Percentiles rank a stretch among this genome's conserved stretches.
These are phyloP conservation scores for Phytophthora multivora DNA, from an alignment of 352 stramenopile genomes.

Conservation along the genomic window DNA sequence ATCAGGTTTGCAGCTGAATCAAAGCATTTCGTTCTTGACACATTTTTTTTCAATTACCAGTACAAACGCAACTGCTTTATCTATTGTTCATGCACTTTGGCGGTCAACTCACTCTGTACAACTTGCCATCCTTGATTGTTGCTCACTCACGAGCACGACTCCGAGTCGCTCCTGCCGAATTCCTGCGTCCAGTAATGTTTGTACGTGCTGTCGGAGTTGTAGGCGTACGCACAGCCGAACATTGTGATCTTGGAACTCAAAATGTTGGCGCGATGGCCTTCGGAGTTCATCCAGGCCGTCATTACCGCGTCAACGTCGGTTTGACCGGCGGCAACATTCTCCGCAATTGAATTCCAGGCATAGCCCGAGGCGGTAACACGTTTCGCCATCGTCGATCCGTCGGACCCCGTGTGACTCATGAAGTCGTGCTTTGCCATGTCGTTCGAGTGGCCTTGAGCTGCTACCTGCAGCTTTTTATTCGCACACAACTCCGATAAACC, in stretches of 20 bases:
- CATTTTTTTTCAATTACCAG: background rate
- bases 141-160: constrained; percentile 15
- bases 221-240: constrained; percentile 49
- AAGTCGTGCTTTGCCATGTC: constrained; percentile 51
- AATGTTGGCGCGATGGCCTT: constrained; percentile 35
- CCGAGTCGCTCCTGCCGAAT: constrained; percentile 38
- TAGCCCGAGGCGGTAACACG: constrained; percentile 46
- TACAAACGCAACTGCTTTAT: background rate
- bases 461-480: constrained; percentile 34
- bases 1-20: background rate
- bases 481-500: constrained; percentile 36
- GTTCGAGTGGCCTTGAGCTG: constrained; percentile 31
- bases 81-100: constrained; percentile 1
- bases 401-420: constrained; percentile 51
- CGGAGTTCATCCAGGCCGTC: constrained; percentile 44
- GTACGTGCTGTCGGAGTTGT: constrained; percentile 44
- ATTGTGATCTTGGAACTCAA: constrained; percentile 30
- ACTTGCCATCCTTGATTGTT: too few relatives aligned
- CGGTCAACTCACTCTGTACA: background rate
- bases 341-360: constrained; percentile 42
- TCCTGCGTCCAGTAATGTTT: constrained; percentile 70
- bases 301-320: constrained; percentile 34
- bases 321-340: constrained; percentile 56
- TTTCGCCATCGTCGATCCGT: constrained; percentile 36
- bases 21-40: constrained; percentile 2